These are phyloP conservation scores for Fomes fomentarius DNA, from an alignment of 1,284 basidiomycete genomes.

Conservation along the genomic window DNA sequence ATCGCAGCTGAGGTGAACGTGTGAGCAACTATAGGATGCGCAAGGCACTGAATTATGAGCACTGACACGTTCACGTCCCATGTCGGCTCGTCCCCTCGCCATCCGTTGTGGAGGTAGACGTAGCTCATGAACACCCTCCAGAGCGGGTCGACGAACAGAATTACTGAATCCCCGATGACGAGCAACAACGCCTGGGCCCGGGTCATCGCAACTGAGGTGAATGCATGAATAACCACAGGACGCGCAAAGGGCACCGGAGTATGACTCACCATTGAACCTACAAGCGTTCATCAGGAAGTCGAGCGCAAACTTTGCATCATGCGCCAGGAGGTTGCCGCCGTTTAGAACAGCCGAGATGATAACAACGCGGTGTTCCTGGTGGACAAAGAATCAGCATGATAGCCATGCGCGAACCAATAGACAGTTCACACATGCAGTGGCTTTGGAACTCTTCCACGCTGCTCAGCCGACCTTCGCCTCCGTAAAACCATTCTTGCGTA, in stretches of 20 bases:
- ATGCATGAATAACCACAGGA: neutral
- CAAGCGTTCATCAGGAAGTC: slow-evolving; percentile 49
- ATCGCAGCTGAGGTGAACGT: too few species aligned
- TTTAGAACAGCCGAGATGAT: slow-evolving; percentile 53
- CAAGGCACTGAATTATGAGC: slow-evolving; percentile 36
- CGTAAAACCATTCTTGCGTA: slow-evolving; percentile 36
- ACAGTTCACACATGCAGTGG: slow-evolving; percentile 46
- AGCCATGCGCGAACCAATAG: neutral
- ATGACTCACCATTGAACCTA: slow-evolving; percentile 33
- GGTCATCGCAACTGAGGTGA: slow-evolving; percentile 38
- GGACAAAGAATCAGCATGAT: neutral
- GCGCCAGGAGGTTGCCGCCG: slow-evolving; percentile 38
- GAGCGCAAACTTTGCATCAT: slow-evolving; percentile 46
- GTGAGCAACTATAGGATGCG: too few species aligned
- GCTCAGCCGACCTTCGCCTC: slow-evolving; percentile 49
- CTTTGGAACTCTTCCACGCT: slow-evolving; percentile 69
- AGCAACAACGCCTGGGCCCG: slow-evolving; percentile 62
- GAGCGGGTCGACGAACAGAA: slow-evolving; percentile 52
- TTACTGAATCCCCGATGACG: slow-evolving; percentile 56
- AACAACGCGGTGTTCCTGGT: slow-evolving; percentile 44
- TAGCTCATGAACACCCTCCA: slow-evolving; percentile 60
- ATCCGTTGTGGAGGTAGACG: slow-evolving; percentile 47
- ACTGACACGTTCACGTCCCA: slow-evolving; percentile 51
- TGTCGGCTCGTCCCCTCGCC: slow-evolving; percentile 47
- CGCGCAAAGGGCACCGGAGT: too few species aligned